These are phyloP conservation scores for Venturiaceae sp. DNA, from an alignment of 2,329 filamentous ascomycete genomes.

Conservation along the genomic window DNA sequence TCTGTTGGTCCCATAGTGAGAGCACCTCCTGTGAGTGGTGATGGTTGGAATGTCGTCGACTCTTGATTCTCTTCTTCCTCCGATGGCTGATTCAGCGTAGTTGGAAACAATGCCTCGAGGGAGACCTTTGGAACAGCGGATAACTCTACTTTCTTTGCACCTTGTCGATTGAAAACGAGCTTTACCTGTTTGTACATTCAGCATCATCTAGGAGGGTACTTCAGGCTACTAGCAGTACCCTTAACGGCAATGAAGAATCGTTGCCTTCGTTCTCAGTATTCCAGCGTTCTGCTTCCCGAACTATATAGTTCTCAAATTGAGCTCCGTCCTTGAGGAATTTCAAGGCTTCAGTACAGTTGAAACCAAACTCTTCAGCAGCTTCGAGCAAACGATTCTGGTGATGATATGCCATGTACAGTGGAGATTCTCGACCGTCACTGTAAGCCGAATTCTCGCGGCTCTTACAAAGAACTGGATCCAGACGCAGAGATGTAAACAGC, in stretches of 20 bases:
- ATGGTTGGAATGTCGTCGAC: slow-evolving; percentile 16
- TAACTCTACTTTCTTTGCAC: slow-evolving; percentile 27
- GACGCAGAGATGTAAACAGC: slow-evolving; percentile 28
- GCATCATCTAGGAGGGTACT: too few species aligned
- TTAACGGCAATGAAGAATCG: slow-evolving; percentile 5
- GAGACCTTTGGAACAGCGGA: slow-evolving; percentile 29
- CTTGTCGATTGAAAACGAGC: slow-evolving; percentile 38
- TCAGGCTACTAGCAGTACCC: too few species aligned
- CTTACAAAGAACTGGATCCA: slow-evolving; percentile 24
- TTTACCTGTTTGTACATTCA: slow-evolving; percentile 41
- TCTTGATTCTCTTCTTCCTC: slow-evolving; percentile 9
- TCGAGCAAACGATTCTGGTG: slow-evolving; percentile 71
- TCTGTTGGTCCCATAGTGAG: slow-evolving; percentile 21
- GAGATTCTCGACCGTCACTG: slow-evolving; percentile 44
- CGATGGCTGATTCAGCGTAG: slow-evolving; percentile 36
- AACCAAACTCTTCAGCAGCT: slow-evolving; percentile 25
- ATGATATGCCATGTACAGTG: slow-evolving; percentile 70
- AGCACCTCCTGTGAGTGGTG: slow-evolving; percentile 24
- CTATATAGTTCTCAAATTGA: not conserved
- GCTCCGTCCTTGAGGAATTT: not conserved
- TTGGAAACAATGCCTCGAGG: slow-evolving; percentile 48
- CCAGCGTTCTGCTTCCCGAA: not conserved
- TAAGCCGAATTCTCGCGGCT: slow-evolving; percentile 28
- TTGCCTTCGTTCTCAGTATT: not conserved
- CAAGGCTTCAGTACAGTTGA: not conserved